phyloP scores from a whole-genome alignment of 108 stramenopile genomes.

The Pseudonitzschia pungens region DNA sequence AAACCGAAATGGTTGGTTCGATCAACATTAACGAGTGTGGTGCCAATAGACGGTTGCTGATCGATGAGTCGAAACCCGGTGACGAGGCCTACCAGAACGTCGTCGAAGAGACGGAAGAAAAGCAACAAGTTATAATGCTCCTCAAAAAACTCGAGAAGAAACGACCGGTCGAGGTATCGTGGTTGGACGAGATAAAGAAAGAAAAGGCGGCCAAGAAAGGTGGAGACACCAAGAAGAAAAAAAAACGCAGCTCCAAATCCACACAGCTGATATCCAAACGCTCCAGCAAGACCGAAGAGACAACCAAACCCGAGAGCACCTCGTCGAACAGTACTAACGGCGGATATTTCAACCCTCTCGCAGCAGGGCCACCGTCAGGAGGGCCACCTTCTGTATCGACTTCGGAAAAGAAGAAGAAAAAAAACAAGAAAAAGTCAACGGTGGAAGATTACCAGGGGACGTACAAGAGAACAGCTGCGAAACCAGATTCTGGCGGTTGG shows the following conservation, averaged over 20 bases:
- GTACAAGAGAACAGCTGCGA: conserved; percentile 20
- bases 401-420: neutral
- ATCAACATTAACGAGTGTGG: neutral
- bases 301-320: neutral
- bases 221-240: neutral
- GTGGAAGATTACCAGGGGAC: conserved; percentile 29
- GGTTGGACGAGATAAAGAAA: conserved; percentile 33
- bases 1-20: conserved; percentile 28
- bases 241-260: neutral
- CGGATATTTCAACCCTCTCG: neutral
- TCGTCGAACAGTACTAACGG: neutral
- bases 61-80: conserved; percentile 21
- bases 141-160: conserved; percentile 30
- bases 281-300: neutral
- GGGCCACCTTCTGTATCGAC: neutral
- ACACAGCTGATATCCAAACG: neutral
- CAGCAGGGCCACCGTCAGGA: neutral
- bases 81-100: conserved; percentile 17
- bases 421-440: conserved; percentile 6
- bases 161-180: conserved; percentile 26
- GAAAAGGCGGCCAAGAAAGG: conserved; percentile 26
- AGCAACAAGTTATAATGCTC: conserved; percentile 25
- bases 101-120: conserved; percentile 25
- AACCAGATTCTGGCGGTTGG: conserved; percentile 24
- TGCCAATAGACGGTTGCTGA: conserved; percentile 21